Evolutionary conservation across 23 red algal genomes (phyloP).

Genomic region (Cyanidiococcus yangmingshanensis): DNA sequence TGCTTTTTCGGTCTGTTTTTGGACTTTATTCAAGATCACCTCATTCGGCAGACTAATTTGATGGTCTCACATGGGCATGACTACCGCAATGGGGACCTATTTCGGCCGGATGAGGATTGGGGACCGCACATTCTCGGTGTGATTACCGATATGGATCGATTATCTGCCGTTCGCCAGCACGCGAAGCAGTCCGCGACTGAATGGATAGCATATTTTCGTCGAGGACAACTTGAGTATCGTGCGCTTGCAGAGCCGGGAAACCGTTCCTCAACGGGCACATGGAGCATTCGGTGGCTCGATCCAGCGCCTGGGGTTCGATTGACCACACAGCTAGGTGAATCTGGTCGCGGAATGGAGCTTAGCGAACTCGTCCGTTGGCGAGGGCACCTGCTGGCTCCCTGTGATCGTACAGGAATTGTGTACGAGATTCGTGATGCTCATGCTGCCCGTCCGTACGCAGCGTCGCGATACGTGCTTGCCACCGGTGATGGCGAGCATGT

Average conservation of each 20-base stretch:
- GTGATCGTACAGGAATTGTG: constrained; percentile 63
- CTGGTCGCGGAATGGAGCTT: constrained; percentile 70
- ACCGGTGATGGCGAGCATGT: constrained; percentile 35
- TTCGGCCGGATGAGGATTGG: background rate
- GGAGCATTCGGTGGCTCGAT: constrained; percentile 17
- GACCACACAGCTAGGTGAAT: constrained; percentile 19
- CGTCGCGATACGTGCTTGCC: constrained; percentile 33
- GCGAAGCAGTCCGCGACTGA: background rate
- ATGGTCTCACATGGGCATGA: background rate
- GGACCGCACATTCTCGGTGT: background rate
- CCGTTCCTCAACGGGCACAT: background rate
- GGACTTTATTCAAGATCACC: background rate
- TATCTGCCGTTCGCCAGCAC: background rate
- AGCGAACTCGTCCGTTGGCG: constrained; percentile 39
- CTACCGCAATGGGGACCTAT: background rate
- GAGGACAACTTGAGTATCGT: constrained; percentile 9
- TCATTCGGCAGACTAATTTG: background rate
- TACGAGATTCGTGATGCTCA: constrained; percentile 37
- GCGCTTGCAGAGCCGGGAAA: background rate
- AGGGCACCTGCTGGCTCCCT: constrained; percentile 32
- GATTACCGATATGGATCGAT: constrained; percentile 15
- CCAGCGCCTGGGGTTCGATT: constrained; percentile 2
- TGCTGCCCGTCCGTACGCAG: constrained; percentile 11
- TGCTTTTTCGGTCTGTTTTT: background rate
- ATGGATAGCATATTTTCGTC: constrained; percentile 10